Base-by-base conservation (phyloP, 768 basidiomycete species). In the Auriscalpium microsporum region DNA sequence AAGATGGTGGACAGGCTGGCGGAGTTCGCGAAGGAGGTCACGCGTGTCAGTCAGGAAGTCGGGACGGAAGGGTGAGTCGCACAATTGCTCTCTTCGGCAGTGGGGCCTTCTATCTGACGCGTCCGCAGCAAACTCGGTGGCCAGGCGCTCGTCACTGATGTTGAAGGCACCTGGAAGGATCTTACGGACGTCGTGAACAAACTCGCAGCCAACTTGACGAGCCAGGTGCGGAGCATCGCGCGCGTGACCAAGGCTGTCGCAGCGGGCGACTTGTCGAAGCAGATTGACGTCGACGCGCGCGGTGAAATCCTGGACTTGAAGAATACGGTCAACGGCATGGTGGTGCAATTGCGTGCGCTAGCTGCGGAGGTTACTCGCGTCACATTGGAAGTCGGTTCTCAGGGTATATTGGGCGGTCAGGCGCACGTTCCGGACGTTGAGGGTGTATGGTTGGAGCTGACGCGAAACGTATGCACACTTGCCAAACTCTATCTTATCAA, bases 1-100 rank as follows among this genome's bases (percentile, higher is more conserved):
- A 65, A 64, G 42, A 72, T 73, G 82, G 82, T 56, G 56, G 81
- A 83, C 64, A 76, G 79, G 61, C 76, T 95, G 23, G 82, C 85
- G 52, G 84, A 87, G 62, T 94, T 95, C 67, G 91, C 93, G 36
- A 83, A 83, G 65, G 90, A 92, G 65, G 90, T 92, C 19, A 91
- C 90, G 50, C 79, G 90, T 56, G 86, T 88, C 49, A 79, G 78
- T 53, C 84, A 85, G 66, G 86, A 88, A 65, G 92, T 94, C 65
- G 86, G 86, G 14, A 87, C 84, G 45, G 84, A 86, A 73, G 62
- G 62, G 63, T 64, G 17, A 34, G 57, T 58, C 6, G 19, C 17
- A 16, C 45, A 14, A 9, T 44, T 45, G 21, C 21, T 68, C 40
- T 8, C 17, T 64, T 45, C 64, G 34, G 70, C 71, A 14, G 21